Evolutionary conservation across 2,329 filamentous ascomycete species (phyloP).

Genomic region (Calonectria honghensis): DNA sequence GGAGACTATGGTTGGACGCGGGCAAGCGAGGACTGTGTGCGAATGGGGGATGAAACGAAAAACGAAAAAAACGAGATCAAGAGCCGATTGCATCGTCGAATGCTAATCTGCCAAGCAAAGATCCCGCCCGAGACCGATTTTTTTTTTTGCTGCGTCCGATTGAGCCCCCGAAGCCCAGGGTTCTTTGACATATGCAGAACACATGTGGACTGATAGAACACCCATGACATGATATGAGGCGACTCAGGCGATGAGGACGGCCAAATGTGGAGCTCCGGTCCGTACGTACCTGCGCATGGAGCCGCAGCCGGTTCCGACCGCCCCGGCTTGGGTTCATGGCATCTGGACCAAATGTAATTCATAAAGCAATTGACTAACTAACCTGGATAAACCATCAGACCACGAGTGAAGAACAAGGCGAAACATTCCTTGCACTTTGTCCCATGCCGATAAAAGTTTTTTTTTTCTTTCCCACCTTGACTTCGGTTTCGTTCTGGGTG

Average conservation of each 20-base stretch:
- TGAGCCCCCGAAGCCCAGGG: not conserved
- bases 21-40: not conserved
- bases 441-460: not conserved
- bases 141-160: not conserved
- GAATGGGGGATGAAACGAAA: not conserved
- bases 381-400: not conserved
- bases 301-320: slow-evolving; percentile 24
- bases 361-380: slow-evolving; percentile 22
- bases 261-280: slow-evolving; percentile 29
- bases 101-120: slow-evolving; percentile 21
- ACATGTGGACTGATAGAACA: slow-evolving; percentile 23
- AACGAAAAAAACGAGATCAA: not conserved
- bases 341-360: slow-evolving; percentile 2
- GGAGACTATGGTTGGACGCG: not conserved
- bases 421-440: not conserved
- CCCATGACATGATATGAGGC: slow-evolving; percentile 14
- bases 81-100: slow-evolving; percentile 7
- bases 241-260: slow-evolving; percentile 17
- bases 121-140: slow-evolving; percentile 6
- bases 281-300: slow-evolving; percentile 24
- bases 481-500: not conserved
- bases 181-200: slow-evolving; percentile 24
- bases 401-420: not conserved
- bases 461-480: not conserved
- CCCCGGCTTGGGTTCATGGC: slow-evolving; percentile 7